Percentiles rank a stretch among this genome's conserved stretches.
Evolutionary conservation across 345 rosid genomes (phyloP).

Genomic region (Sonneratia alba): DNA sequence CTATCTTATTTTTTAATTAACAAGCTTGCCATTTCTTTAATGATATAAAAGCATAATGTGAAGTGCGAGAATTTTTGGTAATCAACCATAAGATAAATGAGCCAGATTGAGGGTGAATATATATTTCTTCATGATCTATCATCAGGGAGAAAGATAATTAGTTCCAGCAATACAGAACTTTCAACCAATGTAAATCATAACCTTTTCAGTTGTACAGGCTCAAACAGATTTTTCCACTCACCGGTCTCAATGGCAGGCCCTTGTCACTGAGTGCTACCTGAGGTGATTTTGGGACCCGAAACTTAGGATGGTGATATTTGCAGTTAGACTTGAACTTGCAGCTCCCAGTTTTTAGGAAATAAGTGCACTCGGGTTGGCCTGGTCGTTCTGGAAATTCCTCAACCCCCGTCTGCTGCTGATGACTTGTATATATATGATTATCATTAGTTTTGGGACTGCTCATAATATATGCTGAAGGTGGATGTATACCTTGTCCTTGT

Average conservation of each 20-base stretch:
- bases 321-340: constrained; percentile 77
- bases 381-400: constrained; percentile 93
- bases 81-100: background rate
- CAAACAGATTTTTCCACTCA: constrained; percentile 25
- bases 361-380: constrained; percentile 76
- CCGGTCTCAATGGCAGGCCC: constrained; percentile 97
- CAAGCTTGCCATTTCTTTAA: background rate
- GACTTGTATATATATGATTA: constrained; percentile 30
- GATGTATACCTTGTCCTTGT: constrained; percentile 44
- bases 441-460: constrained; percentile 30
- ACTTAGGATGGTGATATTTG: constrained; percentile 89
- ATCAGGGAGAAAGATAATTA: too few relatives aligned
- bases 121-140: background rate
- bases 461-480: constrained; percentile 34
- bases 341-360: constrained; percentile 74
- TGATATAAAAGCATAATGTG: background rate
- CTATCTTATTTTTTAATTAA: background rate
- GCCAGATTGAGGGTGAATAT: background rate
- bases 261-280: constrained; percentile 63
- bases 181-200: background rate
- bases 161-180: background rate
- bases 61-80: background rate
- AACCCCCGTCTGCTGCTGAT: constrained; percentile 35
- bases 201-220: background rate
- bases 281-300: constrained; percentile 32